Conservation (phyloP, 2,329 filamentous ascomycete genomes). For the Grosmannia huntii region DNA sequence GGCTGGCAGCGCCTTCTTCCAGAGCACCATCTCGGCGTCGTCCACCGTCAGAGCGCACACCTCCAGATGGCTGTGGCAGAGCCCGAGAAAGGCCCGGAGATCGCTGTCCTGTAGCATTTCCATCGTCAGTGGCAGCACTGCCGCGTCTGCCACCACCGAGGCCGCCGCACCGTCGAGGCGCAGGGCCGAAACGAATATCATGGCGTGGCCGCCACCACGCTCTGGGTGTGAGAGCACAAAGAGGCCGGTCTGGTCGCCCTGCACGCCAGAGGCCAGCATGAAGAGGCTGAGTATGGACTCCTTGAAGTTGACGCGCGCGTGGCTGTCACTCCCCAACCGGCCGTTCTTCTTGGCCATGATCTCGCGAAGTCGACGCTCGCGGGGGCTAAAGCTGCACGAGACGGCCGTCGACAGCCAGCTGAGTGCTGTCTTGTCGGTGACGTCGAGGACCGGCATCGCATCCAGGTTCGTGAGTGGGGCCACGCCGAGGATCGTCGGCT, state of each 20-base stretch:
- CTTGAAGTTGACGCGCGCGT: conserved; percentile 31
- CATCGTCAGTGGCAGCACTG: conserved; percentile 29
- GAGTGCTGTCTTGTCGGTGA: conserved; percentile 19
- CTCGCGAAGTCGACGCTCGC: conserved; percentile 25
- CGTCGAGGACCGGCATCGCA: conserved; percentile 27
- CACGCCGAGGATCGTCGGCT: conserved; percentile 23
- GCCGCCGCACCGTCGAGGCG: conserved; percentile 29
- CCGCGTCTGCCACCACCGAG: conserved; percentile 33
- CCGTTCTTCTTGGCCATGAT: conserved; percentile 8
- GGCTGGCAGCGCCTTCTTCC: conserved; percentile 31
- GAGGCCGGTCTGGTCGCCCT: conserved; percentile 29
- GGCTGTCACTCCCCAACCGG: neutral
- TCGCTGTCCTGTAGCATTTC: conserved; percentile 17
- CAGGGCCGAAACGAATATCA: conserved; percentile 29
- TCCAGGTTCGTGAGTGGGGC: conserved; percentile 31
- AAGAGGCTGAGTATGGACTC: conserved; percentile 34
- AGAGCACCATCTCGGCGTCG: conserved; percentile 43
- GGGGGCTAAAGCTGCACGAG: conserved; percentile 27
- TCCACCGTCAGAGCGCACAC: conserved; percentile 26
- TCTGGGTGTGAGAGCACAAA: conserved; percentile 27
- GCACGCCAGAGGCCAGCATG: conserved; percentile 30
- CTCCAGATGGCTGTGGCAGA: conserved; percentile 22
- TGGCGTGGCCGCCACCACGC: conserved; percentile 25
- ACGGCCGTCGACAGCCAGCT: conserved; percentile 27
- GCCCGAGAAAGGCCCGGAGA: conserved; percentile 25